A percentile compares a stretch with the other conserved stretches of the same genome.
Conservation (phyloP, 2,329 filamentous ascomycete species). For the Clathrospora elynae region DNA sequence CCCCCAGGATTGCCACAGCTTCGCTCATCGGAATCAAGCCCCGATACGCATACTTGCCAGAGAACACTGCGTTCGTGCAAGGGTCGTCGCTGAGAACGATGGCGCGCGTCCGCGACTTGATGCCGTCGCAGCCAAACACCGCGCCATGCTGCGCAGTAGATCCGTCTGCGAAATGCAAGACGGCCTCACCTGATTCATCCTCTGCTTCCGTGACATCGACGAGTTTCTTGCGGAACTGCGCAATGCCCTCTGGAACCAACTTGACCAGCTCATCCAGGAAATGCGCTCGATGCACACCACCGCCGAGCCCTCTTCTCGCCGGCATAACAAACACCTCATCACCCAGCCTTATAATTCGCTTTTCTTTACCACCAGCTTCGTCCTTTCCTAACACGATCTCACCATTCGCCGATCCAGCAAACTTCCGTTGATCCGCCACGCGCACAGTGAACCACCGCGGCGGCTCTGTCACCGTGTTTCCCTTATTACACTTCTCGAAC, state of each 20-base stretch:
- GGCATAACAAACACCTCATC: conserved; percentile 33
- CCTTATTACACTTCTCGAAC: conserved; percentile 16
- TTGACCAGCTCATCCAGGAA: conserved; percentile 57
- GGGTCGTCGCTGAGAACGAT: conserved; percentile 57
- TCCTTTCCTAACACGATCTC: conserved; percentile 15
- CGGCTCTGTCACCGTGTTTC: conserved; percentile 17
- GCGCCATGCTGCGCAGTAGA: conserved; percentile 51
- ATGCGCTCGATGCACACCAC: conserved; percentile 54
- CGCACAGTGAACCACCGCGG: conserved; percentile 33
- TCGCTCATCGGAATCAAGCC: conserved; percentile 64
- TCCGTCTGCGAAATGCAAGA: conserved; percentile 53
- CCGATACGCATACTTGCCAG: conserved; percentile 66
- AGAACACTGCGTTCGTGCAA: conserved; percentile 55
- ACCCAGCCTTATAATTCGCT: conserved; percentile 19
- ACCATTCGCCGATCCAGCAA: conserved; percentile 7
- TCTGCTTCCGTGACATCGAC: conserved; percentile 29
- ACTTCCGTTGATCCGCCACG: conserved; percentile 31
- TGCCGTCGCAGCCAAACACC: conserved; percentile 68
- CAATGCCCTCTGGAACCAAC: conserved; percentile 51
- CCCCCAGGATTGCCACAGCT: conserved; percentile 56
- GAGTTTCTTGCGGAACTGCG: conserved; percentile 50
- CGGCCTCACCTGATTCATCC: conserved; percentile 33
- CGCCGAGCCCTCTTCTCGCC: conserved; percentile 33
- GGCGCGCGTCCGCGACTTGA: conserved; percentile 62
- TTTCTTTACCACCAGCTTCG: neutral